phyloP scores from a whole-genome alignment of 78 protist species.

The Goniomonas avonlea region DNA sequence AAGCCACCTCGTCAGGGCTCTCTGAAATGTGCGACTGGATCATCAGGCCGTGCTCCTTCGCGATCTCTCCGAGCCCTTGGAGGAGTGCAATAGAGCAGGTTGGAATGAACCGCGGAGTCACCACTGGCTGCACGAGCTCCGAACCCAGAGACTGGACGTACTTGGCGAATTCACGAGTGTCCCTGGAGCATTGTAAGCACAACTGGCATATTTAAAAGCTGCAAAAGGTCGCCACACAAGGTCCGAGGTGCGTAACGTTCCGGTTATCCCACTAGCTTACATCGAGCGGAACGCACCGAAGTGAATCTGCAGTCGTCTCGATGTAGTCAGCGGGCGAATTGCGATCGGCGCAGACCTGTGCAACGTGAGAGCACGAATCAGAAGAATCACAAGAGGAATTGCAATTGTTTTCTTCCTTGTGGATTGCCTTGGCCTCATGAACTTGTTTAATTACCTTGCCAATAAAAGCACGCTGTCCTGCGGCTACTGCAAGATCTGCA shows the following conservation, averaged over 20 bases:
- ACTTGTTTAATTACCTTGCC: conserved; percentile 29
- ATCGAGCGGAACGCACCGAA: too few species aligned
- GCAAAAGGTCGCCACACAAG: too few species aligned
- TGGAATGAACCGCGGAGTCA: conserved; percentile 43
- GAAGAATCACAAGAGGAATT: too few species aligned
- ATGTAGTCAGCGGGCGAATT: conserved; percentile 16
- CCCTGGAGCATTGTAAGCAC: too few species aligned
- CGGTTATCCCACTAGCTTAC: too few species aligned
- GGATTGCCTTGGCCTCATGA: not conserved
- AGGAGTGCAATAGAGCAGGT: conserved; percentile 22
- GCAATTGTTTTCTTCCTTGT: too few species aligned
- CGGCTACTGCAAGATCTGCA: not conserved
- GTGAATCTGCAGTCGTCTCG: not conserved
- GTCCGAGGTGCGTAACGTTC: too few species aligned
- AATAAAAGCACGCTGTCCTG: conserved; percentile 34
- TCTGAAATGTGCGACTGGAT: conserved; percentile 33
- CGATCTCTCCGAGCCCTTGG: conserved; percentile 22
- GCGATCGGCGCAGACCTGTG: conserved; percentile 32
- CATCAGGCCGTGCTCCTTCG: not conserved
- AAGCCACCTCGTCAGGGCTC: conserved; percentile 25
- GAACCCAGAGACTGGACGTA: not conserved
- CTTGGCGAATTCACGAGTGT: not conserved
- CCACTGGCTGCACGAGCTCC: conserved; percentile 23
- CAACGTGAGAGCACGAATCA: too few species aligned
- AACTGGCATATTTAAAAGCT: too few species aligned